A percentile compares a stretch with the other conserved stretches of the same genome.
Conservation (phyloP, 441 rosid species). For the Pelargonium cotyledonis region DNA sequence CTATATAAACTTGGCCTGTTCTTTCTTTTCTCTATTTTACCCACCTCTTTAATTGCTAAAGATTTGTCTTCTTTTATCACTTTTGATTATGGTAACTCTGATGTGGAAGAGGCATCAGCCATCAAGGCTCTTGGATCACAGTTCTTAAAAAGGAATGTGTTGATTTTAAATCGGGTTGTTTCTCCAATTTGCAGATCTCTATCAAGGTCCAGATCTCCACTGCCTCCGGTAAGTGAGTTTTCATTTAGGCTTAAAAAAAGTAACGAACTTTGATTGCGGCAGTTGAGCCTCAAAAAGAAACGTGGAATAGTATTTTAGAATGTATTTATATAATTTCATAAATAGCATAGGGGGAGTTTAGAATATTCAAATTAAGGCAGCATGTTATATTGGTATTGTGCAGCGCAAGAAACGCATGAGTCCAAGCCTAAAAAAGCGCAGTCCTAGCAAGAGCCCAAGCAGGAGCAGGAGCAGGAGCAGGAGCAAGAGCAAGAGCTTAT, state of each 20-base stretch:
- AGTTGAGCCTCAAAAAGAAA: too few relatives aligned
- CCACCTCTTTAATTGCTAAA: conserved; percentile 26
- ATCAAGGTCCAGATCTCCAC: conserved; percentile 89
- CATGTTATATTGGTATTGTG: too few relatives aligned
- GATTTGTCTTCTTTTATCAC: conserved; percentile 21
- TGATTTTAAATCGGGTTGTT: conserved; percentile 83
- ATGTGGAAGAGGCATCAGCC: conserved; percentile 59
- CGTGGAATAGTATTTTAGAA: too few relatives aligned
- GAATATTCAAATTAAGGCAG: too few relatives aligned
- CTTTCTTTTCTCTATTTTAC: too few relatives aligned
- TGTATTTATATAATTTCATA: too few relatives aligned
- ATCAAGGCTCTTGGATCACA: conserved; percentile 77
- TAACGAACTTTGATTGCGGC: too few relatives aligned
- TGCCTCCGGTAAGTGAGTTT: conserved; percentile 64
- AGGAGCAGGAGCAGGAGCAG: too few relatives aligned
- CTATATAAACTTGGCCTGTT: background rate
- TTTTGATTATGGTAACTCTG: conserved; percentile 53
- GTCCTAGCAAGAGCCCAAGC: background rate
- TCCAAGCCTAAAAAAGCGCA: too few relatives aligned
- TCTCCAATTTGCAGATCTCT: conserved; percentile 98
- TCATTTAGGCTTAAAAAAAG: background rate
- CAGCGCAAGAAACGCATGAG: too few relatives aligned
- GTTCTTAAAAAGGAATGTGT: conserved; percentile 57
- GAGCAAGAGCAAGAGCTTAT: conserved; percentile 40
- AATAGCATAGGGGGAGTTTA: too few relatives aligned